These are phyloP conservation scores for Pelargonium australe DNA, from an alignment of 441 rosid species.

Conservation along the genomic window DNA sequence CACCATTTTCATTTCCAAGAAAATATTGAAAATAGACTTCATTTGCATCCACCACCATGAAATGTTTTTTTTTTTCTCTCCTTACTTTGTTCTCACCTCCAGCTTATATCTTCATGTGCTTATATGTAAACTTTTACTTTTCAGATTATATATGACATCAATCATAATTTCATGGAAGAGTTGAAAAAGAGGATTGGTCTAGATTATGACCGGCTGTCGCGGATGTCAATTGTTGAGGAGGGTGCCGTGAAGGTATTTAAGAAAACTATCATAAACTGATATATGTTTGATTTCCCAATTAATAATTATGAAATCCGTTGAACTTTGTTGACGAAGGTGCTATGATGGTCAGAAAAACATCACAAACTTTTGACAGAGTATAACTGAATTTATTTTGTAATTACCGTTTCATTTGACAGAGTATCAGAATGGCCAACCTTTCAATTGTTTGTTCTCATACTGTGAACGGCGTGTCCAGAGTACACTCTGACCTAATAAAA, in stretches of 20 bases:
- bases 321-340: not conserved
- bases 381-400: constrained; percentile 7
- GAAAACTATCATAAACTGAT: constrained; percentile 2
- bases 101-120: constrained; percentile 9
- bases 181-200: constrained; percentile 43
- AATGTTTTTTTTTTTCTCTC: not conserved
- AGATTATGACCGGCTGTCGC: constrained; percentile 42
- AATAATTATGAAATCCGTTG: not conserved
- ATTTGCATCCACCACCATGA: constrained; percentile 1
- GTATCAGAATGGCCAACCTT: constrained; percentile 52
- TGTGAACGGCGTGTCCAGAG: constrained; percentile 49
- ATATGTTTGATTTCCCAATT: not conserved
- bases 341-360: not conserved
- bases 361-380: not conserved
- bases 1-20: constrained; percentile 2
- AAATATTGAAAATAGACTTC: not conserved
- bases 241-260: constrained; percentile 46
- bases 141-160: constrained; percentile 50
- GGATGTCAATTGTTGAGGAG: constrained; percentile 53
- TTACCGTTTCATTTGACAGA: constrained; percentile 24
- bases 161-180: constrained; percentile 39
- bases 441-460: constrained; percentile 44
- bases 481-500: constrained; percentile 39
- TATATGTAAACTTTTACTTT: constrained; percentile 2
- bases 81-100: constrained; percentile 3